A percentile compares a stretch with the other conserved stretches of the same genome.
phyloP scores from a whole-genome alignment of 331 rosid species.

The Rosa hybrid region DNA sequence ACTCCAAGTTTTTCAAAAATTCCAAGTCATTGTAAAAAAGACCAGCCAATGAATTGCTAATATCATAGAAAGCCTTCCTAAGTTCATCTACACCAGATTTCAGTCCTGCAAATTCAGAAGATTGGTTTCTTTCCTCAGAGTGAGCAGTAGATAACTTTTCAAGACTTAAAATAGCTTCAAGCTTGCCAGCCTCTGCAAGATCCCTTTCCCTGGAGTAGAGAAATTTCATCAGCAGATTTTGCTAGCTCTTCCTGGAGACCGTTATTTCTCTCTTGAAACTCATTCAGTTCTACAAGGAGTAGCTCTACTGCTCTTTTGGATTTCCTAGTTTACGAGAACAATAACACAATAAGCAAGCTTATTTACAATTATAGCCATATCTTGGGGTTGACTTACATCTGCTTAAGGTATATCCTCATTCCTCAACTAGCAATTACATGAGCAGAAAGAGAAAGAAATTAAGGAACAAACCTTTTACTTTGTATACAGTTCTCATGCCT shows the following conservation, averaged over 20 bases:
- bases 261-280: constrained; percentile 97
- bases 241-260: constrained; percentile 84
- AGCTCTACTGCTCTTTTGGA: constrained; percentile 89
- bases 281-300: constrained; percentile 90
- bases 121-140: constrained; percentile 51
- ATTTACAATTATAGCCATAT: no score
- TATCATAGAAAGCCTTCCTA: constrained; percentile 58
- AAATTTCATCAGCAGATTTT: constrained; percentile 58
- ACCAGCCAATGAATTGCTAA: constrained; percentile 47
- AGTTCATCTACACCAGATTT: constrained; percentile 64
- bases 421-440: background rate
- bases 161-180: constrained; percentile 64
- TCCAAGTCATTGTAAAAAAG: constrained; percentile 58
- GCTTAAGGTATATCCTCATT: no score
- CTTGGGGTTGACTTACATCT: no score
- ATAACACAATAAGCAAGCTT: no score
- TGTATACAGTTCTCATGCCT: background rate
- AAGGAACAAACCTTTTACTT: background rate
- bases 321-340: constrained; percentile 39
- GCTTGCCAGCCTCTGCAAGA: constrained; percentile 61
- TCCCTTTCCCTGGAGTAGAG: constrained; percentile 62
- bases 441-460: constrained; percentile 25
- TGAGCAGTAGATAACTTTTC: constrained; percentile 58
- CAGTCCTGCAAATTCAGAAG: constrained; percentile 57
- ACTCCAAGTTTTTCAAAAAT: constrained; percentile 57